Evolutionary conservation across 768 basidiomycete genomes (phyloP).

Genomic region (Pulveroboletus sp.): DNA sequence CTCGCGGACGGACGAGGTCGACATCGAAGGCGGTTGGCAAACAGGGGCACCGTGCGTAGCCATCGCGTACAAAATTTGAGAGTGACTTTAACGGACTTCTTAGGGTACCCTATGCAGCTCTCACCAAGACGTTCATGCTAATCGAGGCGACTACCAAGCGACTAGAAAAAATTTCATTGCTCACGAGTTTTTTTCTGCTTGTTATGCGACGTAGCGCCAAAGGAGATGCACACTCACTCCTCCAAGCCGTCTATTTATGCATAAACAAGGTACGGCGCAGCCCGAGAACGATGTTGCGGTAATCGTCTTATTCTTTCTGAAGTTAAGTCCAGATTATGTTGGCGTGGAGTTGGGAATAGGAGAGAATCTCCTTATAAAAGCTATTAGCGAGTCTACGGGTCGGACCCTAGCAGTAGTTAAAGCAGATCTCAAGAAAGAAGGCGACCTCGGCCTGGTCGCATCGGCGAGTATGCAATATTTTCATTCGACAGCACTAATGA

Average conservation of each 20-base stretch:
- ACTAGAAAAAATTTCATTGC: constrained; percentile 82
- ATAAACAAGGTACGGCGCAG: constrained; percentile 76
- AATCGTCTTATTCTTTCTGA: constrained; percentile 1
- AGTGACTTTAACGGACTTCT: neutral
- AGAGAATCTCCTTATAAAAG: constrained; percentile 89
- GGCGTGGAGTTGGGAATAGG: constrained; percentile 96
- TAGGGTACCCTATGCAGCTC: constrained; percentile 91
- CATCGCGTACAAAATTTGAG: neutral
- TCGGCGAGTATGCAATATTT: constrained; percentile 50
- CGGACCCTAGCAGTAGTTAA: constrained; percentile 79
- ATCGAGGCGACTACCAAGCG: constrained; percentile 97
- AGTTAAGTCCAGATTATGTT: constrained; percentile 94
- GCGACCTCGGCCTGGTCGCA: constrained; percentile 95
- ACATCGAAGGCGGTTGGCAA: constrained; percentile 80
- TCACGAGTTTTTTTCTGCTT: constrained; percentile 84
- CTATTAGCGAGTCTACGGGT: constrained; percentile 94
- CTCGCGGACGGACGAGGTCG: constrained; percentile 59
- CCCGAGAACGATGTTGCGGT: neutral
- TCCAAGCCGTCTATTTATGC: constrained; percentile 91
- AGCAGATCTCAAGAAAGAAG: constrained; percentile 88
- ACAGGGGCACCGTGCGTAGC: constrained; percentile 69
- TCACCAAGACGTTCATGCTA: constrained; percentile 79
- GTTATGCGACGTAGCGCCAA: constrained; percentile 83
- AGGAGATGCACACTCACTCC: constrained; percentile 67
- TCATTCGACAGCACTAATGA: neutral